Conservation (phyloP, 208 protist genomes). For the Trypanosoma boissoni region DNA sequence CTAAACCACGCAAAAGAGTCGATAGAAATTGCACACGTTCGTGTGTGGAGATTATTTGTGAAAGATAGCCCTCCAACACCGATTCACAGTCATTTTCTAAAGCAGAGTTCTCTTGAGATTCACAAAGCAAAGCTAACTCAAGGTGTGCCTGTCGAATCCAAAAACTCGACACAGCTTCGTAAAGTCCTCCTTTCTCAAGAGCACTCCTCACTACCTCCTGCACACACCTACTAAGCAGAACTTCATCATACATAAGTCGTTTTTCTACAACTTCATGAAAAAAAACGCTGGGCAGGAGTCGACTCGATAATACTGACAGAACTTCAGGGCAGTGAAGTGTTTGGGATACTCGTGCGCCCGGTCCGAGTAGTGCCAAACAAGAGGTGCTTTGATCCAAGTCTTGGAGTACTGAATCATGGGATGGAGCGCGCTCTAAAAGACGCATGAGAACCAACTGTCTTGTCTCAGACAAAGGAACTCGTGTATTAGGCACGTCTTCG, state of each 20-base stretch:
- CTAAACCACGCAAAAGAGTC: not conserved
- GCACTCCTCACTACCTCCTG: conserved; percentile 7
- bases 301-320: conserved; percentile 7
- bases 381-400: conserved; percentile 7
- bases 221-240: conserved; percentile 3
- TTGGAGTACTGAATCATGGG: conserved; percentile 8
- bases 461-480: conserved; percentile 2
- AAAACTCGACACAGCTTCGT: conserved; percentile 12
- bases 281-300: conserved; percentile 9
- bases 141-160: conserved; percentile 12
- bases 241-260: not conserved
- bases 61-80: conserved; percentile 11
- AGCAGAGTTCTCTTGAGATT: not conserved
- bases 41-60: not conserved
- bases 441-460: conserved; percentile 19
- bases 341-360: too few relatives aligned
- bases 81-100: not conserved
- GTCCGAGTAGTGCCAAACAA: not conserved
- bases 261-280: conserved; percentile 20
- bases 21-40: not conserved
- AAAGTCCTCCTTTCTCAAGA: conserved; percentile 9
- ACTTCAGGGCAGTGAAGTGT: conserved; percentile 14
- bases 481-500: not conserved
- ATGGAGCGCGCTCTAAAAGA: conserved; percentile 9
- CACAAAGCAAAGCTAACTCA: conserved; percentile 3